phyloP scores from a whole-genome alignment of 345 rosid genomes.

The Euphorbia tirucalli region DNA sequence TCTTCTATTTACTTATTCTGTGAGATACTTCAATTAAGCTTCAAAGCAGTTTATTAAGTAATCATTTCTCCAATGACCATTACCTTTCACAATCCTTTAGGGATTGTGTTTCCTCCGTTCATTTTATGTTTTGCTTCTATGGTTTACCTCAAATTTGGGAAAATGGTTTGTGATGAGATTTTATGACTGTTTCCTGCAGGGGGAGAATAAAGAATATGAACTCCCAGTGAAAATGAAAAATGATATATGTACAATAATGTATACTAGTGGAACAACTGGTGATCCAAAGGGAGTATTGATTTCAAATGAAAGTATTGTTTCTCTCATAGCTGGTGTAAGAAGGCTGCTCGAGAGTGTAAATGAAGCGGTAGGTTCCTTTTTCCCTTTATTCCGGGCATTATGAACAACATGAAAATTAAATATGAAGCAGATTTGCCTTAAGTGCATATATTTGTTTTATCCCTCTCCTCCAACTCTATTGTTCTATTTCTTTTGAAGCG shows the following conservation, averaged over 20 bases:
- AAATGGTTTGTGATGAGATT: background rate
- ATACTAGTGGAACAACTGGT: constrained; percentile 99
- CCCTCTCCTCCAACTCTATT: background rate
- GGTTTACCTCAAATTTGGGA: background rate
- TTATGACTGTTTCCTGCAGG: constrained; percentile 42
- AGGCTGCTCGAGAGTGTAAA: constrained; percentile 54
- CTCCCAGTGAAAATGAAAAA: constrained; percentile 73
- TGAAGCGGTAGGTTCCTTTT: constrained; percentile 50
- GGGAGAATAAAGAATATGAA: constrained; percentile 61
- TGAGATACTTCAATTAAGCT: background rate
- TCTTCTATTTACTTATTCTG: background rate
- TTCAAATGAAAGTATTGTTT: constrained; percentile 82
- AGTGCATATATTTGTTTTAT: background rate
- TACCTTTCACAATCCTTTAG: background rate
- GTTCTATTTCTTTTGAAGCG: background rate
- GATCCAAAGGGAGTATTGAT: constrained; percentile 98
- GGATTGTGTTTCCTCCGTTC: background rate
- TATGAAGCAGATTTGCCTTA: background rate
- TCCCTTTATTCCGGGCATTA: background rate
- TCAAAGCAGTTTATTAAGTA: background rate
- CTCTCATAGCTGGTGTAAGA: constrained; percentile 72
- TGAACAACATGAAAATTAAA: background rate
- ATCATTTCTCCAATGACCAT: background rate
- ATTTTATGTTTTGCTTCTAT: background rate
- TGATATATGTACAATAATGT: constrained; percentile 94